These are phyloP conservation scores for Thermochaetoides thermophila DNA, from an alignment of 495 filamentous ascomycete genomes.

Conservation along the genomic window DNA sequence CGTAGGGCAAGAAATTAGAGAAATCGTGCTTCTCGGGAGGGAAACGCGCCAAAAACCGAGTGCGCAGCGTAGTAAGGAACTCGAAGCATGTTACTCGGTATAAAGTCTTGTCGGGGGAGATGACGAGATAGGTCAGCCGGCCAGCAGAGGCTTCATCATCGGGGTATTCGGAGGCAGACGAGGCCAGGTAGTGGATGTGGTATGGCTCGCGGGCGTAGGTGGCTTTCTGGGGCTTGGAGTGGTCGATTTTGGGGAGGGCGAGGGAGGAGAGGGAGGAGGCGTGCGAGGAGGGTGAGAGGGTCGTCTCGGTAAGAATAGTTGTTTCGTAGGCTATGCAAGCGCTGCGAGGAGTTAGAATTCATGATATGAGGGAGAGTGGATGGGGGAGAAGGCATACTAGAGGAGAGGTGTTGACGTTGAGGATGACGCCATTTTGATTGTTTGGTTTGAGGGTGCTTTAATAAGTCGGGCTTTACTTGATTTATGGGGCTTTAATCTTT, in stretches of 20 bases:
- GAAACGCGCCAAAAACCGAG: conserved; percentile 68
- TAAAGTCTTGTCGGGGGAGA: conserved; percentile 53
- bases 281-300: conserved; percentile 57
- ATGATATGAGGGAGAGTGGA: conserved; percentile 9
- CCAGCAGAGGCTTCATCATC: conserved; percentile 42
- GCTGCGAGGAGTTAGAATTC: too few relatives aligned
- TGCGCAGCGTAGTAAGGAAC: conserved; percentile 82
- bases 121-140: conserved; percentile 73
- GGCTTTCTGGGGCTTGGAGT: conserved; percentile 67
- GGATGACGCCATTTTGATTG: conserved; percentile 56
- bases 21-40: conserved; percentile 55
- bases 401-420: conserved; percentile 63
- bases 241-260: conserved; percentile 88
- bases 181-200: conserved; percentile 91
- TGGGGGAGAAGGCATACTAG: conserved; percentile 44
- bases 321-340: conserved; percentile 81
- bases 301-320: conserved; percentile 87
- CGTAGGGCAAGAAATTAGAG: conserved; percentile 68
- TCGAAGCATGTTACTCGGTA: conserved; percentile 84
- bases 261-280: conserved; percentile 78
- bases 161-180: conserved; percentile 51
- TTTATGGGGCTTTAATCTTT: too few relatives aligned
- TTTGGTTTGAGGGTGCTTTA: neutral
- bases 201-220: conserved; percentile 85
- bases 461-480: too few relatives aligned